Percentiles rank a stretch among this genome's conserved stretches.
Conservation (phyloP, 225 moss, liverwort and hornwort species). For the Bryoerythrophyllum caledonicum region DNA sequence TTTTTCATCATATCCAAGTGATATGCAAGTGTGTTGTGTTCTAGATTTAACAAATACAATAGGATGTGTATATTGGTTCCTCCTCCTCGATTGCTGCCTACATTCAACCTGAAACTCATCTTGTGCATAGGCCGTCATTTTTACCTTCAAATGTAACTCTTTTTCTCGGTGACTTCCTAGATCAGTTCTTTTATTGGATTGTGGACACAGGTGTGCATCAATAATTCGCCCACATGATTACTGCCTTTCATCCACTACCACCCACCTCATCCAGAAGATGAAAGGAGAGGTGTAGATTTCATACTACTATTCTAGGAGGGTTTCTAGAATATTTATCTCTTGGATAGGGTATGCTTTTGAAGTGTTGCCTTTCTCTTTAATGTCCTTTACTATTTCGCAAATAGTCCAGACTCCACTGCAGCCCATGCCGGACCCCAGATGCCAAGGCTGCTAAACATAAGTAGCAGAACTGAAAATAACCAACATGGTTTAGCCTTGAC, state of each 20-base stretch:
- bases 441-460: too few species aligned
- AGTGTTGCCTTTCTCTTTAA: background rate
- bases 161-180: conserved; percentile 20
- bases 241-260: background rate
- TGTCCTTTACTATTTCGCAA: too few species aligned
- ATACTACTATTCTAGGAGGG: background rate
- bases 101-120: conserved; percentile 30
- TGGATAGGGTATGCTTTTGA: background rate
- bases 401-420: too few species aligned
- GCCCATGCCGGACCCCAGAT: background rate
- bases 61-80: conserved; percentile 68
- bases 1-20: conserved; percentile 66
- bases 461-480: too few species aligned
- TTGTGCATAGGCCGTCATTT: conserved; percentile 40
- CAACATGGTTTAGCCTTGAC: too few species aligned
- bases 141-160: conserved; percentile 30
- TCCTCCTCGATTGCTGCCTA: conserved; percentile 45
- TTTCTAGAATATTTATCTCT: background rate
- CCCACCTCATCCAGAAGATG: background rate
- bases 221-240: conserved; percentile 14
- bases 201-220: background rate
- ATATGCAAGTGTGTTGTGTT: conserved; percentile 63
- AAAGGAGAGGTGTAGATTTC: background rate
- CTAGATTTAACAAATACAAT: conserved; percentile 48
- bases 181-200: too few species aligned